Conservation (phyloP, 2,329 filamentous ascomycete species). For the Rhinocladiella similis region DNA sequence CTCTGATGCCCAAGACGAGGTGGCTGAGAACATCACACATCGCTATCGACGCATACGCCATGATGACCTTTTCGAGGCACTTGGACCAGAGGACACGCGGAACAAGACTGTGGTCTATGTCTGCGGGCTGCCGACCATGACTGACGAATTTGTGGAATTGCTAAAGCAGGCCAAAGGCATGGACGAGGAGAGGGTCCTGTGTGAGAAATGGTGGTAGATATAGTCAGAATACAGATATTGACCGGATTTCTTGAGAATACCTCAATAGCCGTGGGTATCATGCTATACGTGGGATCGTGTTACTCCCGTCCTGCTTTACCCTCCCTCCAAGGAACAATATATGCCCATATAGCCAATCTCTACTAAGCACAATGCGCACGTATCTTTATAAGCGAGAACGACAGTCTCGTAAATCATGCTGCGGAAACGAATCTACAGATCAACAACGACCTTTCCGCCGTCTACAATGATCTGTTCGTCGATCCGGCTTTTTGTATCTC, state of each 20-base stretch:
- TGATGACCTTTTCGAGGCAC: conserved; percentile 38
- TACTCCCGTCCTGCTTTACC: no score
- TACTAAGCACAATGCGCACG: no score
- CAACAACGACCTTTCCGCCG: conserved; percentile 52
- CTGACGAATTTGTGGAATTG: conserved; percentile 60
- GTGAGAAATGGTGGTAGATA: conserved; percentile 64
- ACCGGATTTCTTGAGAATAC: neutral
- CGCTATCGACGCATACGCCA: conserved; percentile 37
- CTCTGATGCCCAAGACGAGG: neutral
- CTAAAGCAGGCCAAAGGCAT: conserved; percentile 44
- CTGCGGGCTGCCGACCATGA: conserved; percentile 69
- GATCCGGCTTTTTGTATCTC: conserved; percentile 52
- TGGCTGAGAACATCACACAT: conserved; percentile 28
- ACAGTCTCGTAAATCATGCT: no score
- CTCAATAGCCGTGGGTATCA: neutral
- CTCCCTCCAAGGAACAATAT: no score
- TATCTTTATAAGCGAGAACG: no score
- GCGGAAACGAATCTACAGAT: conserved; percentile 7
- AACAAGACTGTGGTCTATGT: conserved; percentile 60
- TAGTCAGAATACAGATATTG: neutral
- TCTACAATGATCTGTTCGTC: conserved; percentile 65
- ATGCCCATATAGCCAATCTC: no score
- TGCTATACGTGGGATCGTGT: neutral
- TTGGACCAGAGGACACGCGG: conserved; percentile 36
- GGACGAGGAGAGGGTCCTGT: conserved; percentile 51